Evolutionary conservation across 164 flowering plant species (phyloP).

Genomic region (Umbilicus rupestris): DNA sequence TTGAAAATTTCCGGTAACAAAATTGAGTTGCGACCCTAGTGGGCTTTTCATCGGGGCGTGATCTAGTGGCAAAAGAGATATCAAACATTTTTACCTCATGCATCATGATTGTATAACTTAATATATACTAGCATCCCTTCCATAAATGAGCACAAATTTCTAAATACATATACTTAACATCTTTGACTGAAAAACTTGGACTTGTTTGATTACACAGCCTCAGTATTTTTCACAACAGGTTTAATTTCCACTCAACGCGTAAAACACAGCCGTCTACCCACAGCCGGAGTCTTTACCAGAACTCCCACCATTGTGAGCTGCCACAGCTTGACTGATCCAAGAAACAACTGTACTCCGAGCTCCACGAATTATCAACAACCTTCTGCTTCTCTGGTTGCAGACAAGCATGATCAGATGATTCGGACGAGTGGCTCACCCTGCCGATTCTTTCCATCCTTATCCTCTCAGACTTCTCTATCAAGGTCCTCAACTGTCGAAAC

Average conservation of each 20-base stretch:
- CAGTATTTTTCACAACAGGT: background rate
- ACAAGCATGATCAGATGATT: background rate
- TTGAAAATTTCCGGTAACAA: too few species aligned
- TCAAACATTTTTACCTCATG: too few species aligned
- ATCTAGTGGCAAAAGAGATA: too few species aligned
- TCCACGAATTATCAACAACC: conserved; percentile 14
- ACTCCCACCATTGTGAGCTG: conserved; percentile 43
- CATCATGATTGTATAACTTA: too few species aligned
- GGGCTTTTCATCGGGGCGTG: too few species aligned
- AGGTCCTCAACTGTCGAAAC: background rate
- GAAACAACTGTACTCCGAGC: conserved; percentile 27
- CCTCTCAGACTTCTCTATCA: background rate
- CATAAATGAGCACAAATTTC: too few species aligned
- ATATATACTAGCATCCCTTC: too few species aligned
- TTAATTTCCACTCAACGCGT: background rate
- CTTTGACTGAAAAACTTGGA: conserved; percentile 1
- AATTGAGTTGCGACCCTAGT: too few species aligned
- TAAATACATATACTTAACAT: too few species aligned
- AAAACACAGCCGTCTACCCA: background rate
- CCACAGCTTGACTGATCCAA: conserved; percentile 25
- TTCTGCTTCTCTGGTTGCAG: background rate
- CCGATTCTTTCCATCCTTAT: background rate
- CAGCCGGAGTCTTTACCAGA: conserved; percentile 16
- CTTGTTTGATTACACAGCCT: conserved; percentile 3
- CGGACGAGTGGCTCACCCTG: background rate